phyloP scores from a whole-genome alignment of 2,329 filamentous ascomycete genomes.

The Ophiostoma pallidulum region DNA sequence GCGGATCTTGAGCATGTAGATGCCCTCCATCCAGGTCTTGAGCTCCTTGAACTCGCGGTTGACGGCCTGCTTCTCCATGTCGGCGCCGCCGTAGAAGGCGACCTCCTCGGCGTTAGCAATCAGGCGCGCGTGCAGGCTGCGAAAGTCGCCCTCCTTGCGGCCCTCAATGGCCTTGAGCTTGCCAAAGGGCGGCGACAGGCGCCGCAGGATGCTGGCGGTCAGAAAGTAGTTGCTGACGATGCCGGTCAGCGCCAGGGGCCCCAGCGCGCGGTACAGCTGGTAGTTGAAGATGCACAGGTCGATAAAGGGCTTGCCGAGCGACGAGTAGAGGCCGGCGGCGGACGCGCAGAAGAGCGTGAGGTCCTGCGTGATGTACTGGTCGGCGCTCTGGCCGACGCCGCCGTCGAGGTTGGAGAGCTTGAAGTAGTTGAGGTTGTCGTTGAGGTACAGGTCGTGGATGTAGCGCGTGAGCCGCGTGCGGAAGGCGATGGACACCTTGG shows the following conservation, averaged over 20 bases:
- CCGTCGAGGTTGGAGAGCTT: slow-evolving; percentile 90
- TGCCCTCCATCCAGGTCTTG: slow-evolving; percentile 95
- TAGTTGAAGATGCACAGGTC: slow-evolving; percentile 97
- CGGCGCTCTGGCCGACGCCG: slow-evolving; percentile 80
- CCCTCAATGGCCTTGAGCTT: slow-evolving; percentile 96
- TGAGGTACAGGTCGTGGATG: slow-evolving; percentile 93
- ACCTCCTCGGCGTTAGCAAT: slow-evolving; percentile 97
- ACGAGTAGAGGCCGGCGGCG: slow-evolving; percentile 88
- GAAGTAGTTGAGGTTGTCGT: slow-evolving; percentile 92
- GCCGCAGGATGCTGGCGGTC: slow-evolving; percentile 80
- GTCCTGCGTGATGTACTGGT: slow-evolving; percentile 97
- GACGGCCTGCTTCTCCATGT: slow-evolving; percentile 88
- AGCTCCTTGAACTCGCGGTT: slow-evolving; percentile 88
- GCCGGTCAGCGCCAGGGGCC: slow-evolving; percentile 76
- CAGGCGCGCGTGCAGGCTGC: slow-evolving; percentile 78
- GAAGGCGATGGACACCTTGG: slow-evolving; percentile 97
- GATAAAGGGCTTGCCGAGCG: slow-evolving; percentile 94
- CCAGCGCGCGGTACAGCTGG: slow-evolving; percentile 84
- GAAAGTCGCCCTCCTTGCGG: slow-evolving; percentile 89
- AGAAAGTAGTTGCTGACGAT: slow-evolving; percentile 88
- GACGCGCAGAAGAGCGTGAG: slow-evolving; percentile 90
- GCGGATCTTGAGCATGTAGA: slow-evolving; percentile 93
- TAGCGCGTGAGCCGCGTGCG: slow-evolving; percentile 89
- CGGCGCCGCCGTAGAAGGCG: slow-evolving; percentile 91
- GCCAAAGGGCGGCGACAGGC: slow-evolving; percentile 87